phyloP scores from a whole-genome alignment of 768 basidiomycete genomes.

The Podaxis carcinomalis region DNA sequence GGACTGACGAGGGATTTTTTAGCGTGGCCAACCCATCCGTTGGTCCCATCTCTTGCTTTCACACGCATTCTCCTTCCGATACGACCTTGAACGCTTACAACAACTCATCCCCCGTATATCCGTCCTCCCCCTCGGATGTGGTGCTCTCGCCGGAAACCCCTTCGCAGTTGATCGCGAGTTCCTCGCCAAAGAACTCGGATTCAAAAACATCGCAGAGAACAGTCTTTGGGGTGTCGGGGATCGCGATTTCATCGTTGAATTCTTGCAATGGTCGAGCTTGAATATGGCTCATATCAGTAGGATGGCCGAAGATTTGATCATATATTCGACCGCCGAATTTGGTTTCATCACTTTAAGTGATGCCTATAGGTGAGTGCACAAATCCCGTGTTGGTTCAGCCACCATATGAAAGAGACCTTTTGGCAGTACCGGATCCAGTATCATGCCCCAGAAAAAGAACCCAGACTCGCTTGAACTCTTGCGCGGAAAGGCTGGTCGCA shows the following conservation, averaged over 20 bases:
- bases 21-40: slow-evolving; percentile 98
- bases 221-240: slow-evolving; percentile 96
- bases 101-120: slow-evolving; percentile 89
- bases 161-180: slow-evolving; percentile 93
- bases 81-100: slow-evolving; percentile 80
- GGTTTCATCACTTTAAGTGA: slow-evolving; percentile 93
- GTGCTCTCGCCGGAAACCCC: slow-evolving; percentile 95
- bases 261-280: slow-evolving; percentile 93
- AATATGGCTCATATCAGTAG: slow-evolving; percentile 92
- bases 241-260: slow-evolving; percentile 96
- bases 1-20: background rate
- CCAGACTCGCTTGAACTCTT: slow-evolving; percentile 94
- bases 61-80: slow-evolving; percentile 90
- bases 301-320: slow-evolving; percentile 92
- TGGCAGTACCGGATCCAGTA: slow-evolving; percentile 91
- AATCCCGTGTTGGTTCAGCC: background rate
- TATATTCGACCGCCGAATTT: slow-evolving; percentile 97
- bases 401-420: background rate
- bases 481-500: slow-evolving; percentile 90
- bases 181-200: slow-evolving; percentile 86
- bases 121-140: slow-evolving; percentile 89
- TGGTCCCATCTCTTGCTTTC: slow-evolving; percentile 98
- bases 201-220: slow-evolving; percentile 87
- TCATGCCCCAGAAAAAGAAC: slow-evolving; percentile 99
- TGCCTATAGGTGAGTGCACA: slow-evolving; percentile 74